A percentile compares a stretch with the other conserved stretches of the same genome.
Evolutionary conservation across 352 stramenopile species (phyloP).

Genomic region (Phytophthora hibernalis): DNA sequence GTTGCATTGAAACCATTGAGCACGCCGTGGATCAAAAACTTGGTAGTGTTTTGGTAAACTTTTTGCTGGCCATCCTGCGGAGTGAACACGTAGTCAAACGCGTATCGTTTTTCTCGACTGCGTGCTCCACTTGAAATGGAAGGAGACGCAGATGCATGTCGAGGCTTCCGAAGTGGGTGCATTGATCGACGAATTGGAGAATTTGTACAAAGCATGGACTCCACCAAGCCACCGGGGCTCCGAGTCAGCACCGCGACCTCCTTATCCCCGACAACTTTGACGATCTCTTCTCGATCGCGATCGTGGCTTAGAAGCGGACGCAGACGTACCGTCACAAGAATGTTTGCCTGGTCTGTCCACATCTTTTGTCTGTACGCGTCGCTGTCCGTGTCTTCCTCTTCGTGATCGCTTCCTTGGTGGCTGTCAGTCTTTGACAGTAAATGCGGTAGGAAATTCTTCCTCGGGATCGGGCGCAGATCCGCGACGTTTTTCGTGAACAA

Average conservation of each 20-base stretch:
- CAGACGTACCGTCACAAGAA: constrained; percentile 90
- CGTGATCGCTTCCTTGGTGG: neutral
- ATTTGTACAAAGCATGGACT: constrained; percentile 15
- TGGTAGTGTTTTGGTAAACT: constrained; percentile 90
- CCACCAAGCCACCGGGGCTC: constrained; percentile 13
- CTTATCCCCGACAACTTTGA: constrained; percentile 86
- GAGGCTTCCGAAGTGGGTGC: constrained; percentile 44
- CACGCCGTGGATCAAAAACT: constrained; percentile 89
- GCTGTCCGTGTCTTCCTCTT: constrained; percentile 47
- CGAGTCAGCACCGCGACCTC: constrained; percentile 86
- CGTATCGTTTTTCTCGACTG: constrained; percentile 86
- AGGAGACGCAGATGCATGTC: constrained; percentile 39
- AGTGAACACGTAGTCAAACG: constrained; percentile 91
- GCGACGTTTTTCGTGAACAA: constrained; percentile 28
- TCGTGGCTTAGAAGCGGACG: constrained; percentile 84
- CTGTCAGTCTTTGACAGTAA: constrained; percentile 9
- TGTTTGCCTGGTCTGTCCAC: constrained; percentile 90
- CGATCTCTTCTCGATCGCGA: constrained; percentile 71
- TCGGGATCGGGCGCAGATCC: constrained; percentile 10
- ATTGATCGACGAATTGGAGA: constrained; percentile 29
- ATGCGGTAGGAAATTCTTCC: constrained; percentile 37
- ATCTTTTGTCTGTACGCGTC: constrained; percentile 81
- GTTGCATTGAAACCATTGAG: constrained; percentile 92
- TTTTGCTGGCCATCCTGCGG: constrained; percentile 70
- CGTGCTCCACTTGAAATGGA: constrained; percentile 16